phyloP scores from a whole-genome alignment of 345 rosid genomes.

The Salix dunnii region DNA sequence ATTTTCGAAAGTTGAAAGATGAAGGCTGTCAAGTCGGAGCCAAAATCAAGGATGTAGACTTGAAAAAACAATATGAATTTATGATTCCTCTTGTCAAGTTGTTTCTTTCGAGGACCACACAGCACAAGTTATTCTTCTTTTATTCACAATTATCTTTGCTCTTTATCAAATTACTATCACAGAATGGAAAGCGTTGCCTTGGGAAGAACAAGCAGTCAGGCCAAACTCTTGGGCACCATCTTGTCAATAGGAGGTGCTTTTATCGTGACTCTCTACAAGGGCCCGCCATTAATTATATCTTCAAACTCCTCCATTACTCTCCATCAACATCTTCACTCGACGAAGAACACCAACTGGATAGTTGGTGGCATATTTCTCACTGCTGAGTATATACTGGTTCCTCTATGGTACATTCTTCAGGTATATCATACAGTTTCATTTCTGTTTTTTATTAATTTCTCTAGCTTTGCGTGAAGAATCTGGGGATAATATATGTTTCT shows the following conservation, averaged over 20 bases:
- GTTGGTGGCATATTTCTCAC: slow-evolving; percentile 69
- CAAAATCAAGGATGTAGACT: no score
- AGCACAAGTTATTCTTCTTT: not conserved
- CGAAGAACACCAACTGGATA: slow-evolving; percentile 53
- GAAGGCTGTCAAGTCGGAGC: no score
- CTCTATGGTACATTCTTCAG: slow-evolving; percentile 91
- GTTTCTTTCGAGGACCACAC: not conserved
- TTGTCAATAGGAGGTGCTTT: slow-evolving; percentile 78
- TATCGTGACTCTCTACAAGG: slow-evolving; percentile 65
- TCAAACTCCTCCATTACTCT: slow-evolving; percentile 32
- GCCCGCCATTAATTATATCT: slow-evolving; percentile 49
- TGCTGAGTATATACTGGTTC: slow-evolving; percentile 58
- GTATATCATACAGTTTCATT: slow-evolving; percentile 22
- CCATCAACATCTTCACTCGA: slow-evolving; percentile 31
- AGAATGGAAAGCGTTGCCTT: slow-evolving; percentile 73
- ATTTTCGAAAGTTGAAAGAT: no score
- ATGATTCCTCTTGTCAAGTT: no score
- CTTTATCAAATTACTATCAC: not conserved
- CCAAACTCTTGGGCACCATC: slow-evolving; percentile 73
- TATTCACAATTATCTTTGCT: not conserved
- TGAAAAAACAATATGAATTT: no score
- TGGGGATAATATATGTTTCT: not conserved
- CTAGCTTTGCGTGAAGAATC: no score
- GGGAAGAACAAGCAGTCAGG: slow-evolving; percentile 61
- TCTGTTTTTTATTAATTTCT: no score